Conservation (phyloP, 306 rosid species). For the Medicago truncatula region DNA sequence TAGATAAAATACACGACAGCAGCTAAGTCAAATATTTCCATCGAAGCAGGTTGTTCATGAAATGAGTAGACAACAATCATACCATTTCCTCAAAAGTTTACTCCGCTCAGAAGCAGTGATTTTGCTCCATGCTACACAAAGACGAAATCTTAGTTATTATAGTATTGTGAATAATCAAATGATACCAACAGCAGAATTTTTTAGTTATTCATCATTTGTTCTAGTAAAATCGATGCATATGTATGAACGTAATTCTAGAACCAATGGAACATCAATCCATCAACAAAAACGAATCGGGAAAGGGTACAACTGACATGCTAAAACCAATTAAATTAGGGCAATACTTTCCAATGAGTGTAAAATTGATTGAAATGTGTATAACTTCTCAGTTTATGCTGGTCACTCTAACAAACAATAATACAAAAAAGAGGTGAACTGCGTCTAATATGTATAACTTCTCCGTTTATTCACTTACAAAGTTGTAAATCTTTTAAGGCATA, state of each 20-base stretch:
- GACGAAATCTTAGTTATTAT: constrained; percentile 19
- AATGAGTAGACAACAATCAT: constrained; percentile 41
- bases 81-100: constrained; percentile 85
- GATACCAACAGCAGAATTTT: constrained; percentile 8
- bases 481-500: constrained; percentile 11
- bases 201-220: constrained; percentile 18
- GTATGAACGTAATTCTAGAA: constrained; percentile 28
- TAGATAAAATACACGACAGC: constrained; percentile 28
- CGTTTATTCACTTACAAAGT: constrained; percentile 9
- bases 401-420: not conserved
- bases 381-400: constrained; percentile 18
- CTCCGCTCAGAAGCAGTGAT: constrained; percentile 87
- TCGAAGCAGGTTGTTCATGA: constrained; percentile 32
- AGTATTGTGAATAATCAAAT: constrained; percentile 30
- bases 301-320: constrained; percentile 1
- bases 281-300: constrained; percentile 7
- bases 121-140: constrained; percentile 90
- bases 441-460: too few species aligned
- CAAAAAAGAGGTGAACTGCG: constrained; percentile 8
- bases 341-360: constrained; percentile 4
- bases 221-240: constrained; percentile 1
- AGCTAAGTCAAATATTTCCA: constrained; percentile 17
- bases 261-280: constrained; percentile 29
- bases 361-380: constrained; percentile 8
- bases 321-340: constrained; percentile 29